Evolutionary conservation across 805 yeast species (phyloP).

Genomic region (Metschnikowia anglica): DNA sequence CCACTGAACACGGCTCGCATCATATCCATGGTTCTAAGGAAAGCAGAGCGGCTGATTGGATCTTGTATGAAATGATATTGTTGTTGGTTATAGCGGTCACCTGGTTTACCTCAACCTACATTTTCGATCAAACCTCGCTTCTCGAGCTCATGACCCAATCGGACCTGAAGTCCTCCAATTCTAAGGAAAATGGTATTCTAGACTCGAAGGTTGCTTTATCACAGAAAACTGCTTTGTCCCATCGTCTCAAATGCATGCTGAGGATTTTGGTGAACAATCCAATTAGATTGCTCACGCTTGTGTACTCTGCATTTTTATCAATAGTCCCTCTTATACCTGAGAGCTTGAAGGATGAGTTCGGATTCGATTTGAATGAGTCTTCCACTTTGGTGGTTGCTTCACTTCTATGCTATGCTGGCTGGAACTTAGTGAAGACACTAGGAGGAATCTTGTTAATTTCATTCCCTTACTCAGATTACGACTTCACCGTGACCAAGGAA

Average conservation of each 20-base stretch:
- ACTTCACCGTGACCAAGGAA: conserved; percentile 35
- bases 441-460: conserved; percentile 55
- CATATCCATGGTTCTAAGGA: conserved; percentile 36
- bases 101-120: conserved; percentile 35
- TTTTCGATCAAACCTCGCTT: conserved; percentile 35
- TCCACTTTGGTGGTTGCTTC: conserved; percentile 47
- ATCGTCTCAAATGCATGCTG: conserved; percentile 6
- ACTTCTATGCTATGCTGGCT: conserved; percentile 48
- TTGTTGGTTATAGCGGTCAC: conserved; percentile 22
- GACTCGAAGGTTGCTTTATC: background rate
- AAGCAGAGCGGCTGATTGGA: conserved; percentile 23
- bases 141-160: conserved; percentile 28
- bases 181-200: conserved; percentile 1
- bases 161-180: background rate
- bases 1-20: conserved; percentile 34
- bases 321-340: conserved; percentile 41
- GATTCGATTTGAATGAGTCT: conserved; percentile 43
- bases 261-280: conserved; percentile 32
- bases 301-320: conserved; percentile 42
- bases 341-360: conserved; percentile 27
- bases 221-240: background rate
- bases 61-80: conserved; percentile 31
- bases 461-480: conserved; percentile 47
- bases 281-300: conserved; percentile 46
- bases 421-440: conserved; percentile 50